These are phyloP conservation scores for Lyophyllum atratum DNA, from an alignment of 768 basidiomycete genomes.

Conservation along the genomic window DNA sequence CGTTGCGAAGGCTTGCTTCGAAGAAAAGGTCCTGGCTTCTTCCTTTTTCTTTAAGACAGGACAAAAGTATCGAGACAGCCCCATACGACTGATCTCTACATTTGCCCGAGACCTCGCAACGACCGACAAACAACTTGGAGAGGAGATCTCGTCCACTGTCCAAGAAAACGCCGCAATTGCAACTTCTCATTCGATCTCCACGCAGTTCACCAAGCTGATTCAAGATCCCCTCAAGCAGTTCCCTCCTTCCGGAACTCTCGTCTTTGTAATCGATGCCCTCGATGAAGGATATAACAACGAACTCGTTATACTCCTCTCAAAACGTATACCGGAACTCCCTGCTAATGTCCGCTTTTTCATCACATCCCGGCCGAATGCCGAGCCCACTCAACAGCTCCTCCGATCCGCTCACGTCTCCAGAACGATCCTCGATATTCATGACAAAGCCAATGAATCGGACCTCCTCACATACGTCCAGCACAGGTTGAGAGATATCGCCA, in stretches of 20 bases:
- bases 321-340: conserved; percentile 18
- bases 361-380: conserved; percentile 17
- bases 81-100: conserved; percentile 15
- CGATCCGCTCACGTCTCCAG: background rate
- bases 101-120: conserved; percentile 19
- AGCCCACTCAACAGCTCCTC: conserved; percentile 8
- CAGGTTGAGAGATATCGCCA: conserved; percentile 3
- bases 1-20: conserved; percentile 15
- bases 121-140: conserved; percentile 6
- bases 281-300: conserved; percentile 20
- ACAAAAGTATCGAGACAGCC: conserved; percentile 10
- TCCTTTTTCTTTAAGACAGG: conserved; percentile 23
- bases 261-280: conserved; percentile 25
- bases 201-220: conserved; percentile 19
- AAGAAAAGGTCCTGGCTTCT: conserved; percentile 15
- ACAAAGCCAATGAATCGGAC: conserved; percentile 14
- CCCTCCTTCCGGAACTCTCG: conserved; percentile 4
- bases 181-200: conserved; percentile 5
- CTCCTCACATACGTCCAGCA: conserved; percentile 14
- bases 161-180: conserved; percentile 11
- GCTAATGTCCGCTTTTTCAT: conserved; percentile 20
- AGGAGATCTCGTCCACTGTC: conserved; percentile 12
- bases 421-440: conserved; percentile 12
- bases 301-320: conserved; percentile 15
- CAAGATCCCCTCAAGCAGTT: background rate